Base-by-base conservation (phyloP, 176 grass and related monocot species). In the Oropetium thomaeum region DNA sequence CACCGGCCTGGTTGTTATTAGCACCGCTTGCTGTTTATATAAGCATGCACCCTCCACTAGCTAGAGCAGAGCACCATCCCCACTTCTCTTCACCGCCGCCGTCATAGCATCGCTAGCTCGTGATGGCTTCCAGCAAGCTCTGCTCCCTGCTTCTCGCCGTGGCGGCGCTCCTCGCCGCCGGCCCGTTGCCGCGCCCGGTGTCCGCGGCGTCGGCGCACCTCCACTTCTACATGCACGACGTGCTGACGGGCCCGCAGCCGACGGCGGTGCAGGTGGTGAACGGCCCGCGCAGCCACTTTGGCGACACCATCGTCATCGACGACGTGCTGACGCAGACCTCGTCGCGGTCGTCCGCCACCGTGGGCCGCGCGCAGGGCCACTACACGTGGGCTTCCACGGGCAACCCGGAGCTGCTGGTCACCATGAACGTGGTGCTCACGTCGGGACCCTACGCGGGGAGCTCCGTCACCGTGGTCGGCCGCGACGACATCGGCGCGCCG, bases 371-470 rank as follows among this genome's bases (percentile, higher is more conserved):
- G 17, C 85, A 87, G 40, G 85, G 85, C 2, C 29, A 67, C 61
- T 87, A 87, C 79, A 23, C 53, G 40, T n/a, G 41, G 32, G 73
- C 80, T 7, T 83, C 85, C 0, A 14, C 22, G 59, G 73, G 17
- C 12, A 29, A 14, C 41, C 32, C 47, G 14, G 69, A 74, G 33
- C 42, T 90, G 1, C 60, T 86, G 31, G 49, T 87, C 13, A 70
- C 15, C 68, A 65, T 83, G 62, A 90, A 86, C 49, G 75, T 86
- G 3, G 88, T 90, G 19, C 66, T 86, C 32, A 75, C 43, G 5
- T 85, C 79, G 9, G 88, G 88, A 3, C n/a, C 77, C 1, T 79
- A 76, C 75, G 64, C 69, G 20, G 88, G 88, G n/a, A 90, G 83
- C 88, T 83, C 88, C 8, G 48, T 90, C 2, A 65, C 79, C 17